These are phyloP conservation scores for Chaetomiaceae sp. DNA, from an alignment of 2,329 filamentous ascomycete species.

Conservation along the genomic window DNA sequence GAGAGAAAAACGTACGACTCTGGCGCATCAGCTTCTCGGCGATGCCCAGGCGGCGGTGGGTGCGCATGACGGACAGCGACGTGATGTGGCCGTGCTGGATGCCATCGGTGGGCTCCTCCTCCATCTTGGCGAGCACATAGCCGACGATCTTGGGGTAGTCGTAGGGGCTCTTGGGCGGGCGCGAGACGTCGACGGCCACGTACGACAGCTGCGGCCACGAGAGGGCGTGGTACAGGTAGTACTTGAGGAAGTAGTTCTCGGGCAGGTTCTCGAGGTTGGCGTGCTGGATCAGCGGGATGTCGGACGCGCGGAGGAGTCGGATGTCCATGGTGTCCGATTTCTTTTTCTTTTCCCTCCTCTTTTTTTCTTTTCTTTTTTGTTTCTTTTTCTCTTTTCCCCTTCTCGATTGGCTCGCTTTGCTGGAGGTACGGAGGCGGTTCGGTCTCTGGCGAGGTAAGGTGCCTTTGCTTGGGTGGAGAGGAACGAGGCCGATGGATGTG, in stretches of 20 bases:
- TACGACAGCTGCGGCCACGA: constrained; percentile 97
- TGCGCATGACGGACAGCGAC: constrained; percentile 90
- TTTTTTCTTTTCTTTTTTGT: no score
- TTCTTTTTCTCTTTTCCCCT: no score
- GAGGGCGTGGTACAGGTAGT: constrained; percentile 98
- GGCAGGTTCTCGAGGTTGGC: constrained; percentile 98
- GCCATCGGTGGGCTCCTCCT: constrained; percentile 90
- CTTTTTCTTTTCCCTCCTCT: no score
- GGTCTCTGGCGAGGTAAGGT: no score
- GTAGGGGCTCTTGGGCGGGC: constrained; percentile 70
- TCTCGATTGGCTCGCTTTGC: no score
- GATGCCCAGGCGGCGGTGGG: constrained; percentile 82
- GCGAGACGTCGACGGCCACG: constrained; percentile 87
- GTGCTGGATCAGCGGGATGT: constrained; percentile 90
- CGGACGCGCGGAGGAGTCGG: constrained; percentile 73
- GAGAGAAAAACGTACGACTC: constrained; percentile 61
- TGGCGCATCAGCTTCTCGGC: constrained; percentile 98
- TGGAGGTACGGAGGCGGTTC: no score
- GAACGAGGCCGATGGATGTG: neutral
- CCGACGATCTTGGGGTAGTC: constrained; percentile 97
- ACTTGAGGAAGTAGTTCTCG: constrained; percentile 99
- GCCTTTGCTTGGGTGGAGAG: neutral
- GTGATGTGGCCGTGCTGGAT: constrained; percentile 96
- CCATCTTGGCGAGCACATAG: constrained; percentile 99
- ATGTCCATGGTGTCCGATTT: constrained; percentile 67